Percentiles rank a stretch among this genome's conserved stretches.
These are phyloP conservation scores for Neurospora sp. DNA, from an alignment of 495 filamentous ascomycete species.

Conservation along the genomic window DNA sequence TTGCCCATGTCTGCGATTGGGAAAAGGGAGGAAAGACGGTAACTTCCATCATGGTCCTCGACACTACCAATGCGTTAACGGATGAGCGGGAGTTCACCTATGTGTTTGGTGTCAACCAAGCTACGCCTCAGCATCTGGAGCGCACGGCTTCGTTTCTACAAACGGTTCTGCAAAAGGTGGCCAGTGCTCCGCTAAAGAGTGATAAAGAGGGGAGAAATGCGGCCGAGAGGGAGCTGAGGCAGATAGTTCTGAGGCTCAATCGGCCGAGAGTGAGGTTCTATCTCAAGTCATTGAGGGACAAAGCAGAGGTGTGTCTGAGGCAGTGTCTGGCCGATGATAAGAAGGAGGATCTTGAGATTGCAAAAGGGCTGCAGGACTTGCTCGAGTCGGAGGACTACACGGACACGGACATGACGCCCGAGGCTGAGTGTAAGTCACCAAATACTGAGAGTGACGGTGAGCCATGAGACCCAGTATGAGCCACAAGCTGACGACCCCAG, in stretches of 20 bases:
- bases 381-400: neutral
- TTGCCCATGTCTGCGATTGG: slow-evolving; percentile 18
- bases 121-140: neutral
- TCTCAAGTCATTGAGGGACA: neutral
- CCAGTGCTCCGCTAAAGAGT: neutral
- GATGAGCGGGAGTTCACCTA: slow-evolving; percentile 7
- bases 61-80: neutral
- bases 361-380: neutral
- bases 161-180: neutral
- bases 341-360: neutral
- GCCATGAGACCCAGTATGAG: too few relatives aligned
- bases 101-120: slow-evolving; percentile 12
- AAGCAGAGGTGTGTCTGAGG: rapidly evolving
- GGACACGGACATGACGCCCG: neutral
- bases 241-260: neutral
- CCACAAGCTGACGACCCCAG: neutral
- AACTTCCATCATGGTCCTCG: slow-evolving; percentile 11
- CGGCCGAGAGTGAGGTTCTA: neutral
- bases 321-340: neutral
- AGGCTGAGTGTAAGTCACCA: neutral
- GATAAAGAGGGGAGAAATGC: neutral
- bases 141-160: neutral
- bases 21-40: slow-evolving; percentile 10
- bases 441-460: too few relatives aligned
- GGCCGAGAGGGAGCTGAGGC: neutral